Conservation (phyloP, 768 basidiomycete genomes). For the Boletus eberwhitei region DNA sequence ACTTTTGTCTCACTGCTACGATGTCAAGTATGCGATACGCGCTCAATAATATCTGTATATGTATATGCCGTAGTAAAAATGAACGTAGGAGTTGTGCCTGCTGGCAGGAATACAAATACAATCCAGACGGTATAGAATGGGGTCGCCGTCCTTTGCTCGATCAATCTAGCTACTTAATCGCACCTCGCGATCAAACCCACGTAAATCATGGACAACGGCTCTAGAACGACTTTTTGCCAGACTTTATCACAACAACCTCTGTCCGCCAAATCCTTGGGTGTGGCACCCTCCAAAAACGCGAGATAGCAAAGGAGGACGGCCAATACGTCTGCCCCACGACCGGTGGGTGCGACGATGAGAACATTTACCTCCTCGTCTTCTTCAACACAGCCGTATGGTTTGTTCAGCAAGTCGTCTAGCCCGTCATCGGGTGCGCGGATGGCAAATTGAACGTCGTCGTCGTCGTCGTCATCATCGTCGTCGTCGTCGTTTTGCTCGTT, state of each 20-base stretch:
- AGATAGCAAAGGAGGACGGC: constrained; percentile 14
- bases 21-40: not conserved
- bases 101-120: not conserved
- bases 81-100: not conserved
- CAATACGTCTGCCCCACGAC: constrained; percentile 8
- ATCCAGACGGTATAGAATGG: not conserved
- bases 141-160: not conserved
- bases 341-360: constrained; percentile 12
- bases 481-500: not conserved
- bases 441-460: not conserved
- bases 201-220: not conserved
- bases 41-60: too few relatives aligned
- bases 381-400: not conserved
- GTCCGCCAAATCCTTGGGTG: not conserved
- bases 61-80: not conserved
- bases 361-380: not conserved
- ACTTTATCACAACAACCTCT: not conserved
- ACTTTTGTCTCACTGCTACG: not conserved
- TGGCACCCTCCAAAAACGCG: constrained; percentile 5
- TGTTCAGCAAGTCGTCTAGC: not conserved
- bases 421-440: constrained; percentile 1
- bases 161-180: not conserved
- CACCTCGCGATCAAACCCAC: not conserved
- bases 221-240: constrained; percentile 2
- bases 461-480: not conserved